Percentiles rank a stretch among this genome's conserved stretches.
phyloP scores from a whole-genome alignment of 345 rosid species.

The Aquilaria yunnanensis region DNA sequence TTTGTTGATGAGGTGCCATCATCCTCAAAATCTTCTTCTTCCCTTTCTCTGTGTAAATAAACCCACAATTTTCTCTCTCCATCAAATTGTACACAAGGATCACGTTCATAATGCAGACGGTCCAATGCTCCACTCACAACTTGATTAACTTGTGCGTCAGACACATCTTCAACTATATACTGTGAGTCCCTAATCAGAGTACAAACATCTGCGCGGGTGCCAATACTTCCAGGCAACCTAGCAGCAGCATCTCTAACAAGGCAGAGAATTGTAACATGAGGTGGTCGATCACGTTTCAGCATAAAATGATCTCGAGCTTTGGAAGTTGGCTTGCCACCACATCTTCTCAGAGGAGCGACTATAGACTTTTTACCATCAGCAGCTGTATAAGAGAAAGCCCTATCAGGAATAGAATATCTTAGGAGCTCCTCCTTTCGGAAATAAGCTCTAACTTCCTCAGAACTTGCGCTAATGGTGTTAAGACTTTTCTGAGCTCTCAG shows the following conservation, averaged over 20 bases:
- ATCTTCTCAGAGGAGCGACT: slow-evolving; percentile 98
- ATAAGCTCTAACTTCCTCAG: slow-evolving; percentile 86
- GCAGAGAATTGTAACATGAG: slow-evolving; percentile 96
- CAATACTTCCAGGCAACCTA: slow-evolving; percentile 96
- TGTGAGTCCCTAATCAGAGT: slow-evolving; percentile 94
- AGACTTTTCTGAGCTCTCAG: slow-evolving; percentile 98
- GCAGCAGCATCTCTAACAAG: slow-evolving; percentile 99
- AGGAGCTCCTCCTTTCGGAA: slow-evolving; percentile 87
- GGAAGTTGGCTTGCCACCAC: slow-evolving; percentile 99
- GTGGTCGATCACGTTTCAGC: slow-evolving; percentile 99
- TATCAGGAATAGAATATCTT: slow-evolving; percentile 95
- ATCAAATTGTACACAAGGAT: slow-evolving; percentile 97
- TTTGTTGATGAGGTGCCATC: slow-evolving; percentile 99
- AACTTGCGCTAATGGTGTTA: slow-evolving; percentile 72
- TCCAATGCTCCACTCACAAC: slow-evolving; percentile 99
- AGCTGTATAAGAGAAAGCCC: slow-evolving; percentile 96
- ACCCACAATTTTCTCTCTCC: slow-evolving; percentile 96
- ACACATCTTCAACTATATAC: slow-evolving; percentile 84
- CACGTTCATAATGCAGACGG: slow-evolving; percentile 97
- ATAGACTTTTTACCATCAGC: slow-evolving; percentile 96
- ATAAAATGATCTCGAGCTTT: slow-evolving; percentile 99
- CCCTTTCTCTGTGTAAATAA: slow-evolving; percentile 91
- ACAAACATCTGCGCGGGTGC: slow-evolving; percentile 99
- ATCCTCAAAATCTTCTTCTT: slow-evolving; percentile 99
- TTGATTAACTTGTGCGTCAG: slow-evolving; percentile 90